Evolutionary conservation across 1,139 yeast genomes (phyloP).

Genomic region (Yamadazyma diddensiae): DNA sequence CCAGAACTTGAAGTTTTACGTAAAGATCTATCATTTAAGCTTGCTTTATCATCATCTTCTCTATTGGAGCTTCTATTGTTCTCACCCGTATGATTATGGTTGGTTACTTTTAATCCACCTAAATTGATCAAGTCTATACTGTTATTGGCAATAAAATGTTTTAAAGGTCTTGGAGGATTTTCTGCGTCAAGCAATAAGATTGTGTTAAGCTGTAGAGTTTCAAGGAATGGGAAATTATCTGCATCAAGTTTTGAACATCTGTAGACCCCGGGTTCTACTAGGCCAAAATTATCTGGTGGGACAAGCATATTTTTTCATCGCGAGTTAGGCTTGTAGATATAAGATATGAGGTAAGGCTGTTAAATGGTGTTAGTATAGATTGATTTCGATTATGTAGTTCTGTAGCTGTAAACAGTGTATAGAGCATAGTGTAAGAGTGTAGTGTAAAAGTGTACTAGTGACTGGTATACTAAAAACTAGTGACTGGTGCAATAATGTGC

Average conservation of each 20-base stretch:
- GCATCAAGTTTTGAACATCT: constrained; percentile 54
- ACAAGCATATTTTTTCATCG: constrained; percentile 67
- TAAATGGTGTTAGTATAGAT: too few relatives aligned
- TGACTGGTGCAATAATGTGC: too few relatives aligned
- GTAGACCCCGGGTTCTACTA: constrained; percentile 71
- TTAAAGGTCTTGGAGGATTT: constrained; percentile 57
- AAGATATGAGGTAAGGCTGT: too few relatives aligned
- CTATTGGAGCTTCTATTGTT: constrained; percentile 16
- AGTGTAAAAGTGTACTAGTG: too few relatives aligned
- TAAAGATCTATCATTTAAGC: constrained; percentile 3
- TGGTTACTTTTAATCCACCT: constrained; percentile 43
- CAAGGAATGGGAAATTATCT: constrained; percentile 63
- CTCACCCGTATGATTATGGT: constrained; percentile 40
- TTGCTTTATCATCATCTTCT: constrained; percentile 14
- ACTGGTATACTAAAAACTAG: too few relatives aligned
- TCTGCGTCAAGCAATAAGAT: constrained; percentile 68
- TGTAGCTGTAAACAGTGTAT: too few relatives aligned
- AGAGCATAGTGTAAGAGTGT: too few relatives aligned
- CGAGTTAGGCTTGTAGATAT: too few relatives aligned
- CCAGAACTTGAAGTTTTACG: constrained; percentile 5
- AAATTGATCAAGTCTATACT: constrained; percentile 44
- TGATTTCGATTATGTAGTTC: too few relatives aligned
- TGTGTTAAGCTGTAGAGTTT: constrained; percentile 57
- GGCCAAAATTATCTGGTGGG: constrained; percentile 76
- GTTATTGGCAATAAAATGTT: constrained; percentile 44